Base-by-base conservation (phyloP, 2,329 filamentous ascomycete genomes). In the Fusarium sp. region DNA sequence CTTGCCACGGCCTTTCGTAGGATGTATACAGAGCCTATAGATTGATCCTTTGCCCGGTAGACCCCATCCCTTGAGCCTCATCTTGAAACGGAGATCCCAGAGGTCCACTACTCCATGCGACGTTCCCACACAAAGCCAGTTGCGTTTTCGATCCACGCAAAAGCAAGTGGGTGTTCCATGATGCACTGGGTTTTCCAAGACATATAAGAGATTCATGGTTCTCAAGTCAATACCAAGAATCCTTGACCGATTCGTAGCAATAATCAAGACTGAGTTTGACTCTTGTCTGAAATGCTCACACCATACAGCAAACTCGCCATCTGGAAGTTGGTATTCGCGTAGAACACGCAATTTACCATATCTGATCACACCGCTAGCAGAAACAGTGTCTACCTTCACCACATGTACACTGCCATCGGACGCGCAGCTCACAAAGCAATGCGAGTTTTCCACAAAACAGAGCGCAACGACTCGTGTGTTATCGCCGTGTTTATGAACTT, bases 41-140 rank as follows among this genome's bases (percentile, higher is more conserved):
- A 98, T 93, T 19, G 92, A 85, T 2, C 90, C 89, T 62, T 92
- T 92, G 22, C 92, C 93, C 0, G 92, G 89, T 27, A 97, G 86
- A 1, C 93, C 93, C 93, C 94, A 98, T 15, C 90, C 92, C 77
- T 92, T 94, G 23, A 98, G 83, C 22, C 93, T 88, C 72, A 98
- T 87, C 69, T 89, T 91, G 83, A 99, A 99, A n/a, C 96, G 91
- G 40, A 99, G 84, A 78, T 99, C 96, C 96, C 96, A 99, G 2
- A 99, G 85, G 75, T 97, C 92, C 9, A 99, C 83, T 27, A 98
- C 90, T 35, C 96, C 96, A 76, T 98, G 94, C 0, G 93, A 93
- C 1, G 96, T 99, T 35, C 94, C 96, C 1, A 98, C 81, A 3
- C 97, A 86, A 4, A 99, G 83, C 96, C 96, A 99, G 75, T 96